Conservation (phyloP, 441 rosid species). For the Aquilaria agallochum region DNA sequence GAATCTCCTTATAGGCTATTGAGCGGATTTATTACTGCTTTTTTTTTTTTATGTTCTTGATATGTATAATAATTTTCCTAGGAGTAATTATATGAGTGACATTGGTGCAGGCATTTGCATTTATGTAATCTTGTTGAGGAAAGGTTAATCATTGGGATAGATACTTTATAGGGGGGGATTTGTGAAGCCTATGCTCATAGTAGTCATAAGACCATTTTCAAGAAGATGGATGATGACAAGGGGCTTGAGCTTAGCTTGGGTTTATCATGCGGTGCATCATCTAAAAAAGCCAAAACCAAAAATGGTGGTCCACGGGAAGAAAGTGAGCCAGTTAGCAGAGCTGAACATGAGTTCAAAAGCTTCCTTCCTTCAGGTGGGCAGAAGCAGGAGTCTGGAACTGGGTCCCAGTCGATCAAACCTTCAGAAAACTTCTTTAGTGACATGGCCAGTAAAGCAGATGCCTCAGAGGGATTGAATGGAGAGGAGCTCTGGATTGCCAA, state of each 20-base stretch:
- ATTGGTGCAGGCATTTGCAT: no score
- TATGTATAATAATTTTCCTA: no score
- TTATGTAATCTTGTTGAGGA: no score
- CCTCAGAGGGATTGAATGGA: conserved; percentile 41
- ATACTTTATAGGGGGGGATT: no score
- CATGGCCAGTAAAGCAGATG: conserved; percentile 55
- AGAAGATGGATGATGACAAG: conserved; percentile 73
- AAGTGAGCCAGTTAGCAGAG: conserved; percentile 58
- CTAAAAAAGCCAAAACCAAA: conserved; percentile 44
- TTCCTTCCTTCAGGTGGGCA: conserved; percentile 54
- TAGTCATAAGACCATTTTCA: no score
- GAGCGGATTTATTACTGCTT: no score
- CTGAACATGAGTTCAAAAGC: conserved; percentile 62
- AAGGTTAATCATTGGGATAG: no score
- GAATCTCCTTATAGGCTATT: no score
- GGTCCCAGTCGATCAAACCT: conserved; percentile 58
- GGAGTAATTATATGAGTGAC: no score
- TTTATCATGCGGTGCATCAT: conserved; percentile 78
- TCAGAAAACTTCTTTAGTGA: conserved; percentile 78
- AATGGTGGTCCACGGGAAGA: conserved; percentile 25
- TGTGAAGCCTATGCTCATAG: no score
- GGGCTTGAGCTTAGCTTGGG: conserved; percentile 95
- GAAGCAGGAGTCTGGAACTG: conserved; percentile 50
- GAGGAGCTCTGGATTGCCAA: conserved; percentile 50
- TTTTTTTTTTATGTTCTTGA: no score